Evolutionary conservation across 768 basidiomycete species (phyloP), one percentile per base, ranked within the genome.

Genomic region (Tricholoma terreum): DNA sequence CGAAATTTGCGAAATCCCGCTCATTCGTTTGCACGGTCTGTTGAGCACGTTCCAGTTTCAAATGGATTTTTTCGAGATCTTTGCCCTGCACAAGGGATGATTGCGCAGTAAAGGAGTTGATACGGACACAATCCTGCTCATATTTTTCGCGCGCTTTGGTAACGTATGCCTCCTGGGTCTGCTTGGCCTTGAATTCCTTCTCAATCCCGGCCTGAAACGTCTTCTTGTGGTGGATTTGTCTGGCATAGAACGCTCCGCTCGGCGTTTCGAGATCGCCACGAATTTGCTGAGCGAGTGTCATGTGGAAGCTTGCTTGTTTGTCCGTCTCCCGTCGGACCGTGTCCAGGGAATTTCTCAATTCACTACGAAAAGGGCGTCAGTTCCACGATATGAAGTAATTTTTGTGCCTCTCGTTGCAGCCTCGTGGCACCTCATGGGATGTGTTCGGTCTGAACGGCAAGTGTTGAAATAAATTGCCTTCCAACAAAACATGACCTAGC

Each of bases 81-180:
- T 86, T 89, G 30, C 97, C 97, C 70, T 98, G 97, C 22, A 92
- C 85, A 7, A 98, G 82, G 1, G 91, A 86, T 31, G 89, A 84
- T 70, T 97, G 94, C 4, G 94, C 94, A 4, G 94, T 94, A 66
- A 90, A 94, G 1, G 92, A 89, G 66, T 97, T 98, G 77, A 98
- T 95, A 50, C 89, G 84, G 17, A 95, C 77, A 69, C 94, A 96
- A 65, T 98, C 96, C 50, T 80, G 77, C 71, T 97, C 92, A 73
- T 98, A 98, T 68, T 94, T 92, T 70, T 95, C 92, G 59, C 90
- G 85, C 2, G 97, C 92, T 70, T 94, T 94, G 65, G 78, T 78
- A 43, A 97, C 94, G 61, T 94, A 87, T 10, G 79, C 77, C 66
- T 96, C 93, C 61, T 95, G 92, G 4, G 85, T 81, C 65, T 91